These are phyloP conservation scores for Petunia secreta DNA, from an alignment of 257 asterid genomes.

Conservation along the genomic window DNA sequence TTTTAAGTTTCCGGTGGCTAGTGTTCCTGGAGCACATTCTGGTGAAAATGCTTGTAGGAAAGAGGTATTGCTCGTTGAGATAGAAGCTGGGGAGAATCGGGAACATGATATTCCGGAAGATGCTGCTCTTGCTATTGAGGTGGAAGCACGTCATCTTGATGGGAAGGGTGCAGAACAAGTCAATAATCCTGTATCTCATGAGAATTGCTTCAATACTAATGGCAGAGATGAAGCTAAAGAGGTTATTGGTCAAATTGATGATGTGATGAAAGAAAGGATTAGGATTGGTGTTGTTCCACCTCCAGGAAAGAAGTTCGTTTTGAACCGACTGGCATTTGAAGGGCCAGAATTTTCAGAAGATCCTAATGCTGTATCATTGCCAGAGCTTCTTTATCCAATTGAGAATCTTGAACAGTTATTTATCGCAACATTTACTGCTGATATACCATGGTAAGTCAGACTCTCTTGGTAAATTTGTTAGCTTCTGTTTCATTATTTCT, in stretches of 20 bases:
- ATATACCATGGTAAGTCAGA: constrained; percentile 66
- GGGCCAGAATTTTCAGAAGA: constrained; percentile 44
- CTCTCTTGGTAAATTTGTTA: constrained; percentile 22
- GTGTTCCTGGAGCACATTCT: constrained; percentile 39
- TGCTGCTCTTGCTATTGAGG: constrained; percentile 35
- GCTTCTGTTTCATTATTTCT: constrained; percentile 4
- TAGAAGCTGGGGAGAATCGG: constrained; percentile 38
- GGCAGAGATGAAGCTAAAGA: constrained; percentile 31
- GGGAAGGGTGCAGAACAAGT: constrained; percentile 31
- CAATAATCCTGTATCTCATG: constrained; percentile 33
- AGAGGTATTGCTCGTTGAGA: constrained; percentile 48
- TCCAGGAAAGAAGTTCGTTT: constrained; percentile 75
- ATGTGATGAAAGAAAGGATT: constrained; percentile 34
- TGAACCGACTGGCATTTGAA: constrained; percentile 62
- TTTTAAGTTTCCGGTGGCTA: constrained; percentile 28
- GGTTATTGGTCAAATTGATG: constrained; percentile 36
- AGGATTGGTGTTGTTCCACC: constrained; percentile 44
- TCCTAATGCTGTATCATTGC: constrained; percentile 63
- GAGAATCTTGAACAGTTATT: constrained; percentile 64
- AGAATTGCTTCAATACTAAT: constrained; percentile 31
- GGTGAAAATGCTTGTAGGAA: constrained; percentile 35
- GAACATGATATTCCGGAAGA: constrained; percentile 34
- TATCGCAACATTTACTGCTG: constrained; percentile 84
- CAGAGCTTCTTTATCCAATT: constrained; percentile 77
- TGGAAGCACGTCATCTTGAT: constrained; percentile 30